These are phyloP conservation scores for Colletotrichum orchidophilum DNA, from an alignment of 2,329 filamentous ascomycete genomes.

Conservation along the genomic window DNA sequence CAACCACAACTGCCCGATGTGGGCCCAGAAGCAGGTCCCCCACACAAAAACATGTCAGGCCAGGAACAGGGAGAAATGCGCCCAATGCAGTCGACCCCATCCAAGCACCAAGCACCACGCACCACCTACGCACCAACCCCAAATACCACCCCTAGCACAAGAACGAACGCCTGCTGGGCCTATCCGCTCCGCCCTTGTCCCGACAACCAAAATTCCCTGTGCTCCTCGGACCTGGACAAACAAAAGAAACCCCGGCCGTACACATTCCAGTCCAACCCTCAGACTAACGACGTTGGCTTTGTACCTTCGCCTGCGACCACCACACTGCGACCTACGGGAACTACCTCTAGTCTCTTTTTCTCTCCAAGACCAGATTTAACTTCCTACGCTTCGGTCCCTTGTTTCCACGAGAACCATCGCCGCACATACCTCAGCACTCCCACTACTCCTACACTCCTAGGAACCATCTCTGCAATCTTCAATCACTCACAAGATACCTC, in stretches of 20 bases:
- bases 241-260: slow-evolving; percentile 11
- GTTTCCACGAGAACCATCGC: slow-evolving; percentile 22
- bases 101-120: no score
- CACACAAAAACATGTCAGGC: background rate
- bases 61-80: background rate
- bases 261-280: slow-evolving; percentile 3
- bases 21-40: background rate
- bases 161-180: background rate
- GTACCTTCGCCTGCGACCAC: background rate
- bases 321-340: slow-evolving; percentile 11
- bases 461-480: background rate
- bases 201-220: slow-evolving; percentile 32
- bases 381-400: slow-evolving; percentile 5
- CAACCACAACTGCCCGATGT: slow-evolving; percentile 4
- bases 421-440: slow-evolving; percentile 21
- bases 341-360: slow-evolving; percentile 4
- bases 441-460: background rate
- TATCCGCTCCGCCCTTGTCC: slow-evolving; percentile 24
- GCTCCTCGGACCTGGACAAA: slow-evolving; percentile 6
- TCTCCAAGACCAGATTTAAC: background rate
- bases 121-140: background rate
- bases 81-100: slow-evolving; percentile 7
- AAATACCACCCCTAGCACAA: background rate
- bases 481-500: background rate
- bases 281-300: slow-evolving; percentile 12